A percentile compares a stretch with the other conserved stretches of the same genome.
These are phyloP conservation scores for Mycena alexandri DNA, from an alignment of 768 basidiomycete species.

Conservation along the genomic window DNA sequence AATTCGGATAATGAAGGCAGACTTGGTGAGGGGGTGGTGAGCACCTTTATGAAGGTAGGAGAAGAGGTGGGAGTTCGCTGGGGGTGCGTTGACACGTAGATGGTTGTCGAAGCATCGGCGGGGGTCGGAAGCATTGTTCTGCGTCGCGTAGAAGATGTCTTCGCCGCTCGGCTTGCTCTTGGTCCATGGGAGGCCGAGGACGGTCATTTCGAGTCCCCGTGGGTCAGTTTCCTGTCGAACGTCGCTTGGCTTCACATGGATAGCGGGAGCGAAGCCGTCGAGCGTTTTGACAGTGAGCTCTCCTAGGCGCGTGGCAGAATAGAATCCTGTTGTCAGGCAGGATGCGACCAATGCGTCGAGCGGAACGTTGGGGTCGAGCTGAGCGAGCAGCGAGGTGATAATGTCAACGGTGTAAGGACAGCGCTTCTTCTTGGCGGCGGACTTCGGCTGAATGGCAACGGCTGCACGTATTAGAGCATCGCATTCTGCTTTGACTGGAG, in stretches of 20 bases:
- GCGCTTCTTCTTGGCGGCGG: slow-evolving; percentile 11
- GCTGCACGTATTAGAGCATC: background rate
- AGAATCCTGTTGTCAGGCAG: slow-evolving; percentile 1
- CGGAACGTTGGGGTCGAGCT: background rate
- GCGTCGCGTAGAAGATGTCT: slow-evolving; percentile 9
- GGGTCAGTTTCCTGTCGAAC: background rate
- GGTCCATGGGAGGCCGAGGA: background rate
- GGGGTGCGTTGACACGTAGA: background rate
- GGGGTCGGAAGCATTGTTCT: background rate
- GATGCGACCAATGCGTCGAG: slow-evolving; percentile 10
- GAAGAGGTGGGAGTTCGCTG: background rate
- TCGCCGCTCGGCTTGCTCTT: slow-evolving; percentile 2
- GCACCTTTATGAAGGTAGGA: background rate
- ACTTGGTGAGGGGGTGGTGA: background rate
- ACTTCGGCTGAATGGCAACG: background rate
- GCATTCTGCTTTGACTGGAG: background rate
- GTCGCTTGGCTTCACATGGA: slow-evolving; percentile 5
- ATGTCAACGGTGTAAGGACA: slow-evolving; percentile 2
- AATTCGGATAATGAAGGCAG: background rate
- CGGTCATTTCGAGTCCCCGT: background rate
- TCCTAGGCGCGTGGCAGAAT: background rate
- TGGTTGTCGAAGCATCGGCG: background rate
- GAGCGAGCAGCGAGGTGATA: background rate
- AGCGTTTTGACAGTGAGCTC: slow-evolving; percentile 24
- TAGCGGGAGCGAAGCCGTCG: background rate